Conservation (phyloP, 805 yeast genomes). For the Diddensiella transvaalensis region DNA sequence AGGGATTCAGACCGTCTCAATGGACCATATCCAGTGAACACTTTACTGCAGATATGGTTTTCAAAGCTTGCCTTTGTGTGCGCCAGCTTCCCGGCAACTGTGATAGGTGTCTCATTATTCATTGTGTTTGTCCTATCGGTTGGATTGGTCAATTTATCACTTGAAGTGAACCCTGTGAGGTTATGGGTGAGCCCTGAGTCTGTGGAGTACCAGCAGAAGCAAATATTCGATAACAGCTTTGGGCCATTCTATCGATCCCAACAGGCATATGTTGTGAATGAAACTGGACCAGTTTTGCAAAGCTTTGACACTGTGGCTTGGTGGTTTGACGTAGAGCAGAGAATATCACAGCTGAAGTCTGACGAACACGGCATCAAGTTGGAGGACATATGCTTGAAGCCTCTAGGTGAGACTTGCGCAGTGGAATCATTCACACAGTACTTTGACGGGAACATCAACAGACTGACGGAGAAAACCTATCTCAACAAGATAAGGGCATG, state of each 20-base stretch:
- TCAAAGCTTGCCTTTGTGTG: slow-evolving; percentile 54
- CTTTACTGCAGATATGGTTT: slow-evolving; percentile 46
- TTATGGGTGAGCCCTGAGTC: slow-evolving; percentile 87
- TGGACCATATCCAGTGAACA: slow-evolving; percentile 45
- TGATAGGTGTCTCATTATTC: slow-evolving; percentile 43
- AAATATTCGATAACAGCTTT: slow-evolving; percentile 69
- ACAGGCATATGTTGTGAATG: slow-evolving; percentile 71
- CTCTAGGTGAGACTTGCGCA: slow-evolving; percentile 71
- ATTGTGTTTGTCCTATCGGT: slow-evolving; percentile 46
- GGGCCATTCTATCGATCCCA: slow-evolving; percentile 91
- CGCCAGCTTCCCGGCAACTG: slow-evolving; percentile 54
- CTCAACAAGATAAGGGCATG: slow-evolving; percentile 51
- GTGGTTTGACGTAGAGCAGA: slow-evolving; percentile 82
- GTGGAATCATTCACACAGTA: slow-evolving; percentile 88
- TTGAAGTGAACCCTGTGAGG: slow-evolving; percentile 77
- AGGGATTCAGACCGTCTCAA: slow-evolving; percentile 15
- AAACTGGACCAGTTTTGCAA: slow-evolving; percentile 62
- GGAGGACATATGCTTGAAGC: slow-evolving; percentile 77
- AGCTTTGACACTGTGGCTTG: slow-evolving; percentile 65
- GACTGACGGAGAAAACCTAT: slow-evolving; percentile 57
- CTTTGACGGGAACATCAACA: slow-evolving; percentile 59
- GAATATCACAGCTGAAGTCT: slow-evolving; percentile 40
- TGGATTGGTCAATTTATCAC: slow-evolving; percentile 48
- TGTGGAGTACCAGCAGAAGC: slow-evolving; percentile 62
- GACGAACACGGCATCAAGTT: slow-evolving; percentile 35